Percentiles rank a stretch among this genome's conserved stretches.
These are phyloP conservation scores for Metrosideros polymorpha DNA, from an alignment of 441 rosid genomes.

Conservation along the genomic window DNA sequence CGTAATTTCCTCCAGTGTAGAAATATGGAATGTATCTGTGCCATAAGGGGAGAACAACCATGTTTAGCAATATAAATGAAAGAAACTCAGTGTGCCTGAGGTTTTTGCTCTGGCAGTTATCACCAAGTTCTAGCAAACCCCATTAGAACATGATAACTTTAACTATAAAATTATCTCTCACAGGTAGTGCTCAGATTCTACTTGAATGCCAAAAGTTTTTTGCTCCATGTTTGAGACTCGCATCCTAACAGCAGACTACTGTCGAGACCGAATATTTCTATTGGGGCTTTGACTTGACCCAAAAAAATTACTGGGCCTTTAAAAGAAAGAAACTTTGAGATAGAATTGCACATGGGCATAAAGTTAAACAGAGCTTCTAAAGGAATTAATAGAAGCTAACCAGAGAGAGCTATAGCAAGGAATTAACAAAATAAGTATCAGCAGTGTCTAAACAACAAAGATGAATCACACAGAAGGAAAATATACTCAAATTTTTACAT, in stretches of 20 bases:
- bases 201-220: not conserved
- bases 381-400: not conserved
- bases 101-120: not conserved
- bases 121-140: not conserved
- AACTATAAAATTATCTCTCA: not conserved
- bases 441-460: not conserved
- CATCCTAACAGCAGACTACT: not conserved
- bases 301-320: not conserved
- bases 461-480: not conserved
- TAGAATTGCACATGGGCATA: not conserved
- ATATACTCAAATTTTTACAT: not conserved
- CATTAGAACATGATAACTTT: not conserved
- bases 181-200: not conserved
- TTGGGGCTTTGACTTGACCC: not conserved
- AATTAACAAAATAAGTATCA: not conserved
- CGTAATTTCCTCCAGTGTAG: slow-evolving; percentile 81
- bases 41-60: not conserved
- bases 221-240: not conserved
- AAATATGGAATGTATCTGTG: slow-evolving; percentile 83
- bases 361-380: not conserved
- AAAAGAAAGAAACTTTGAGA: not conserved
- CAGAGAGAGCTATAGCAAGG: not conserved
- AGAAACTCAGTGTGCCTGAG: not conserved
- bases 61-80: not conserved
- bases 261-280: not conserved